phyloP scores from a whole-genome alignment of 352 stramenopile genomes.

The Phytophthora lateralis region DNA sequence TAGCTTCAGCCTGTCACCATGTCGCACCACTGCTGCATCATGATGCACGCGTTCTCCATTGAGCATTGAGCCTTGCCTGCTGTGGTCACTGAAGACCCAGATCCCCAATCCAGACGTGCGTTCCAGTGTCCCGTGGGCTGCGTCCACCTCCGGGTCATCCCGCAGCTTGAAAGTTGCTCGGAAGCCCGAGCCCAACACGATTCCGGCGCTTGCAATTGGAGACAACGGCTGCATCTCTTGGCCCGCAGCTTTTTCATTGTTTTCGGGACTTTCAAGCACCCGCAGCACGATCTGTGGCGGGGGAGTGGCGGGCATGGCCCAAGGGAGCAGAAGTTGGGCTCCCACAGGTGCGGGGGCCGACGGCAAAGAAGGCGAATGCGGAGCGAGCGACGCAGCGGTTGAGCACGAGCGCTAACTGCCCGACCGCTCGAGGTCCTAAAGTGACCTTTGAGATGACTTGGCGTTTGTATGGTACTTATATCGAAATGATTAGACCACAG shows the following conservation, averaged over 20 bases:
- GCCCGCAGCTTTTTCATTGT: conserved; percentile 17
- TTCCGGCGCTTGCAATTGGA: conserved; percentile 7
- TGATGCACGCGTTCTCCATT: conserved; percentile 51
- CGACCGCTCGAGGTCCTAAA: neutral
- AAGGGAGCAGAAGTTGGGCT: neutral
- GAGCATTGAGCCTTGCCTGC: conserved; percentile 47
- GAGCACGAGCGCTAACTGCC: neutral
- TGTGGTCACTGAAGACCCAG: conserved; percentile 86
- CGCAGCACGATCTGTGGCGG: conserved; percentile 20
- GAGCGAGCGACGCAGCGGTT: neutral
- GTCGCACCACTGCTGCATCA: conserved; percentile 56
- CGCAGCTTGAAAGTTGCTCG: conserved; percentile 19
- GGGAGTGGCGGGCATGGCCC: conserved; percentile 15
- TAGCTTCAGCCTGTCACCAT: conserved; percentile 61
- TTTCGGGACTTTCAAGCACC: conserved; percentile 14
- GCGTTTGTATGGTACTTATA: neutral
- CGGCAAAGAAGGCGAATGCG: neutral
- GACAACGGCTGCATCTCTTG: conserved; percentile 7
- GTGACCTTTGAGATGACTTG: neutral
- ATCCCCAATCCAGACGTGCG: conserved; percentile 49
- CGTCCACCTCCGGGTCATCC: conserved; percentile 27
- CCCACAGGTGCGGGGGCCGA: neutral
- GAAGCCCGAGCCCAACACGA: conserved; percentile 21
- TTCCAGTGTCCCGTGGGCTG: conserved; percentile 58
- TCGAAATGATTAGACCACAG: neutral